Conservation (phyloP, 495 filamentous ascomycete species). For the Aspergillus avenaceus region DNA sequence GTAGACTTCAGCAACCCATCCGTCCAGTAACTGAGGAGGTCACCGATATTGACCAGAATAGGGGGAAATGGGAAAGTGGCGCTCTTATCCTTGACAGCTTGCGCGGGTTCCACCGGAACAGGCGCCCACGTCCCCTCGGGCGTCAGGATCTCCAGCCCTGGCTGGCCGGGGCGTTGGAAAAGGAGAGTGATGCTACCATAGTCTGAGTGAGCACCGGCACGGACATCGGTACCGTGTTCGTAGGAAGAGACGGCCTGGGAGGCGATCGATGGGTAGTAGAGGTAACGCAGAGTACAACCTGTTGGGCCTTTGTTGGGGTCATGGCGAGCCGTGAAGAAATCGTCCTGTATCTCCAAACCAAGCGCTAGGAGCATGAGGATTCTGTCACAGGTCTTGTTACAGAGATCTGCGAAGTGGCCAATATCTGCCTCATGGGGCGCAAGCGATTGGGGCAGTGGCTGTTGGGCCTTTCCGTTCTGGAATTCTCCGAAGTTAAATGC, state of each 20-base stretch:
- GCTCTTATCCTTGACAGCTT: neutral
- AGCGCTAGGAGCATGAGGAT: conserved; percentile 72
- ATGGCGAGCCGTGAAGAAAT: conserved; percentile 77
- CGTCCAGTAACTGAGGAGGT: conserved; percentile 89
- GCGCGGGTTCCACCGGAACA: conserved; percentile 38
- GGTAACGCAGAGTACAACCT: conserved; percentile 74
- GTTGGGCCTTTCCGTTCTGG: conserved; percentile 64
- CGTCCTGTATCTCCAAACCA: conserved; percentile 56
- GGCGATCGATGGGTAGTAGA: conserved; percentile 68
- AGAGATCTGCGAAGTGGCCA: conserved; percentile 59
- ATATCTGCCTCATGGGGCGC: conserved; percentile 55
- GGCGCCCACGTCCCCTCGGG: conserved; percentile 42
- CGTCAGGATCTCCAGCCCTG: conserved; percentile 80
- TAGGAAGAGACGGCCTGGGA: conserved; percentile 35
- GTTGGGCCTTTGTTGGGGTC: conserved; percentile 53
- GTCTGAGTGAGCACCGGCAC: conserved; percentile 65
- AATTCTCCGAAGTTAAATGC: conserved; percentile 92
- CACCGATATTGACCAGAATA: conserved; percentile 89
- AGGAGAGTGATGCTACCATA: conserved; percentile 66
- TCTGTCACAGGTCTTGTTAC: conserved; percentile 67
- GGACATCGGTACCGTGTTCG: conserved; percentile 50
- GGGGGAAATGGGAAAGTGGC: conserved; percentile 56
- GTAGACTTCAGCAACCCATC: conserved; percentile 78
- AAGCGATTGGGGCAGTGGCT: conserved; percentile 72
- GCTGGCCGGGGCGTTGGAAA: conserved; percentile 76